phyloP scores from a whole-genome alignment of 2,329 filamentous ascomycete genomes.

The Fusarium sp. region DNA sequence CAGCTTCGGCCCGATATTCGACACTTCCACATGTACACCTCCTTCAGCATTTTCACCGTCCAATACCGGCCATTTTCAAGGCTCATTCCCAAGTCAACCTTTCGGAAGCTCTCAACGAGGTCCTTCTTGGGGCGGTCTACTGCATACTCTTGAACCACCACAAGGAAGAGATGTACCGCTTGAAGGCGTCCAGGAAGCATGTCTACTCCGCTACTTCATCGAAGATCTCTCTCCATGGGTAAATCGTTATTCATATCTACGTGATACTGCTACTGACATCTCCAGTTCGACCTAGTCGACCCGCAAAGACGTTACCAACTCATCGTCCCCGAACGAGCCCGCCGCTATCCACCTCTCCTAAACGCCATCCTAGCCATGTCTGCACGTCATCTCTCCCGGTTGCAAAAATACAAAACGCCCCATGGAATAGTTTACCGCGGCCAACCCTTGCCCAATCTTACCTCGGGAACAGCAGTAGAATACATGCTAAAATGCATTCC shows the following conservation, averaged over 20 bases:
- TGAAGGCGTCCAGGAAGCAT: slow-evolving; percentile 31
- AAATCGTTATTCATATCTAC: rapidly evolving
- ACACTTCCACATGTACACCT: not conserved
- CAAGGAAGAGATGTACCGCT: not conserved
- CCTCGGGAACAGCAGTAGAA: slow-evolving; percentile 21
- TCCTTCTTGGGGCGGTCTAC: slow-evolving; percentile 18
- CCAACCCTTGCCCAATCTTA: slow-evolving; percentile 21
- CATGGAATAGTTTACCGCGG: slow-evolving; percentile 27
- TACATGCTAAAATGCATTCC: slow-evolving; percentile 39
- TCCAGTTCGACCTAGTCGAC: slow-evolving; percentile 35
- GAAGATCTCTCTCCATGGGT: slow-evolving; percentile 37
- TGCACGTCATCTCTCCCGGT: slow-evolving; percentile 16
- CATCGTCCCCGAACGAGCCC: slow-evolving; percentile 27
- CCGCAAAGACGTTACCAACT: slow-evolving; percentile 24
- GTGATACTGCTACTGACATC: rapidly evolving
- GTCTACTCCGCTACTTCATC: slow-evolving; percentile 35
- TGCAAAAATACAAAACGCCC: slow-evolving; percentile 11
- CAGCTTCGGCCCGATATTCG: rapidly evolving
- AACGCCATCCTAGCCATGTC: slow-evolving; percentile 38
- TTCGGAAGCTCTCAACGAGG: slow-evolving; percentile 12
- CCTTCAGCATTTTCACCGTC: not conserved
- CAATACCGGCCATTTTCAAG: not conserved
- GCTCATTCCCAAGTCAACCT: not conserved
- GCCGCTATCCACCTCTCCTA: slow-evolving; percentile 22
- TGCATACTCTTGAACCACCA: slow-evolving; percentile 8